These are phyloP conservation scores for Skeletonema costatum DNA, from an alignment of 108 stramenopile species.

Conservation along the genomic window DNA sequence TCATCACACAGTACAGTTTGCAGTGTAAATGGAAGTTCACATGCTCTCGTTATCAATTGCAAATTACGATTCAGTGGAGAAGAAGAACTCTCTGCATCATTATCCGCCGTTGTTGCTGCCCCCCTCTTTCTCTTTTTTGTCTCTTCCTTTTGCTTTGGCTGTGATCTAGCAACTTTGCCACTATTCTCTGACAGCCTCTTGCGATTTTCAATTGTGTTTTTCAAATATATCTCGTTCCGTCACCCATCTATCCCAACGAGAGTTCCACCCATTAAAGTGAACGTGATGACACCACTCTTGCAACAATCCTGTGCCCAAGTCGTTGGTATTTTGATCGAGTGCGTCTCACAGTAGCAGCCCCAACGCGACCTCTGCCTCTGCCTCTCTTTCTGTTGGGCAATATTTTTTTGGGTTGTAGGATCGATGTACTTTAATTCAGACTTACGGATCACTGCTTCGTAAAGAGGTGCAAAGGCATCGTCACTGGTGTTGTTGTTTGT, in stretches of 20 bases:
- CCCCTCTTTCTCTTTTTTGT: constrained; percentile 13
- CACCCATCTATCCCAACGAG: constrained; percentile 53
- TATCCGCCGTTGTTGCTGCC: neutral
- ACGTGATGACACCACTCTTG: constrained; percentile 51
- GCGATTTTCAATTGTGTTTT: constrained; percentile 33
- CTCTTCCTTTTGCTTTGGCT: constrained; percentile 1
- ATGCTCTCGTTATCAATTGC: constrained; percentile 12
- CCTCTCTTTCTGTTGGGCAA: constrained; percentile 29
- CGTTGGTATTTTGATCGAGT: neutral
- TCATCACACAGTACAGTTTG: constrained; percentile 53
- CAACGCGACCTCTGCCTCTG: constrained; percentile 18
- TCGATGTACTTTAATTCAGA: constrained; percentile 34
- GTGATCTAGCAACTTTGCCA: neutral
- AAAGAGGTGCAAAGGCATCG: constrained; percentile 22
- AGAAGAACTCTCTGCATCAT: neutral
- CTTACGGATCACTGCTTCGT: constrained; percentile 33
- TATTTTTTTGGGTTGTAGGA: constrained; percentile 17
- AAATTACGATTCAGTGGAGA: constrained; percentile 1
- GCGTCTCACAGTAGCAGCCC: neutral
- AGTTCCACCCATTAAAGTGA: constrained; percentile 61
- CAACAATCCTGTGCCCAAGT: neutral
- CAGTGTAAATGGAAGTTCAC: constrained; percentile 46
- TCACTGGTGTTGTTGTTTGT: neutral
- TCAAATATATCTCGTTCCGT: constrained; percentile 35
- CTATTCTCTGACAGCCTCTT: constrained; percentile 17